phyloP scores from a whole-genome alignment of 169 alveolate genomes.

The Cryptosporidium muris region DNA sequence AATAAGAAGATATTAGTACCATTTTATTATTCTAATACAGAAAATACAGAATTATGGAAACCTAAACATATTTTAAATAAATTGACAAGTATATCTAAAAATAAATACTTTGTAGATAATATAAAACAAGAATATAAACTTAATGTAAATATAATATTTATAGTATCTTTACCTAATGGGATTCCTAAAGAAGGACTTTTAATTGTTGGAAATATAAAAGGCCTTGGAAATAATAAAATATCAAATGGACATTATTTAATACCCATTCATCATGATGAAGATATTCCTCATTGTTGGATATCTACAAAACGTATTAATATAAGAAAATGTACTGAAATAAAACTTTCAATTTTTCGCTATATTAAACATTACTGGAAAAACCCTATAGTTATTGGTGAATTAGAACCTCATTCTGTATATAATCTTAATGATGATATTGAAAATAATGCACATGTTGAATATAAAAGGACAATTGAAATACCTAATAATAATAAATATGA shows the following conservation, averaged over 20 bases:
- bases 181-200: no score
- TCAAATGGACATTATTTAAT: conserved; percentile 20
- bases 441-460: not conserved
- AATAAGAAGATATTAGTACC: no score
- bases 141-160: no score
- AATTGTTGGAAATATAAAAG: not conserved
- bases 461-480: not conserved
- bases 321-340: conserved; percentile 4
- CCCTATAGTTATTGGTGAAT: conserved; percentile 18
- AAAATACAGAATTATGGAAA: no score
- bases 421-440: not conserved
- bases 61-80: no score
- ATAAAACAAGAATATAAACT: no score
- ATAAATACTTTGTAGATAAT: no score
- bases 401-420: not conserved
- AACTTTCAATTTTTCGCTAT: conserved; percentile 18
- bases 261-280: conserved; percentile 42
- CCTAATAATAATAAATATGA: not conserved
- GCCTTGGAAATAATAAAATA: not conserved
- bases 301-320: conserved; percentile 24
- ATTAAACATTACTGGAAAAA: conserved; percentile 61
- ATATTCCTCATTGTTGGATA: conserved; percentile 34
- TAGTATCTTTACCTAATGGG: no score
- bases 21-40: no score
- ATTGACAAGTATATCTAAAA: no score